These are phyloP conservation scores for Suillus ampliporus DNA, from an alignment of 768 basidiomycete species.

Conservation along the genomic window DNA sequence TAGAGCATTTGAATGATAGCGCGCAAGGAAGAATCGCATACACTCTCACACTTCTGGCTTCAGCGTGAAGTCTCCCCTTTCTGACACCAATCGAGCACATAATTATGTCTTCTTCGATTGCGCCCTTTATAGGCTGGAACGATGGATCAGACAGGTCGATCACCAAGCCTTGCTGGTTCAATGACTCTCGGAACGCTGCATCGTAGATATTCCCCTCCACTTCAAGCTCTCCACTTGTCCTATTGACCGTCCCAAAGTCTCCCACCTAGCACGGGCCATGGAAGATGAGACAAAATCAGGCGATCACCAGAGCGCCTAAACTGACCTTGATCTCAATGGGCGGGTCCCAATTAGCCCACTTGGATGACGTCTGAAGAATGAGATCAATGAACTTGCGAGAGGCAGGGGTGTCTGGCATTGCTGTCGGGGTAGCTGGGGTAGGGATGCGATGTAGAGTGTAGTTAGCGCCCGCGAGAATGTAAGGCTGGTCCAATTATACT, in stretches of 20 bases:
- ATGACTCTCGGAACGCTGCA: slow-evolving; percentile 20
- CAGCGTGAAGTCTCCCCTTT: slow-evolving; percentile 14
- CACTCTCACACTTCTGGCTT: slow-evolving; percentile 28
- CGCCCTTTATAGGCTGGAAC: slow-evolving; percentile 19
- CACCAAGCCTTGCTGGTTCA: slow-evolving; percentile 22
- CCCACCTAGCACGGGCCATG: slow-evolving; percentile 37
- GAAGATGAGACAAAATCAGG: background rate
- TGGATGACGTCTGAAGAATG: slow-evolving; percentile 34
- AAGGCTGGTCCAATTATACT: background rate
- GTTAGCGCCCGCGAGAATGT: background rate
- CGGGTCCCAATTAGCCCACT: slow-evolving; percentile 47
- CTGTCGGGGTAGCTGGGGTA: background rate
- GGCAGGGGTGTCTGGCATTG: slow-evolving; percentile 6
- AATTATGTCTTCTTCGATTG: slow-evolving; percentile 27
- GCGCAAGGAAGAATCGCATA: background rate
- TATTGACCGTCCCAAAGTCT: slow-evolving; percentile 37
- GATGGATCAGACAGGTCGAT: slow-evolving; percentile 4
- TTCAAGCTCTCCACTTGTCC: slow-evolving; percentile 32
- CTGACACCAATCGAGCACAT: slow-evolving; percentile 31
- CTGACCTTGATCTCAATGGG: slow-evolving; percentile 38
- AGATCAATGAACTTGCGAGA: slow-evolving; percentile 42
- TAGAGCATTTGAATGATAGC: background rate
- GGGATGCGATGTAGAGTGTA: background rate
- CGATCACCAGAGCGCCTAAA: background rate
- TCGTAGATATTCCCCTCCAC: slow-evolving; percentile 41